These are phyloP conservation scores for Salix brachista DNA, from an alignment of 345 rosid genomes.

Conservation along the genomic window DNA sequence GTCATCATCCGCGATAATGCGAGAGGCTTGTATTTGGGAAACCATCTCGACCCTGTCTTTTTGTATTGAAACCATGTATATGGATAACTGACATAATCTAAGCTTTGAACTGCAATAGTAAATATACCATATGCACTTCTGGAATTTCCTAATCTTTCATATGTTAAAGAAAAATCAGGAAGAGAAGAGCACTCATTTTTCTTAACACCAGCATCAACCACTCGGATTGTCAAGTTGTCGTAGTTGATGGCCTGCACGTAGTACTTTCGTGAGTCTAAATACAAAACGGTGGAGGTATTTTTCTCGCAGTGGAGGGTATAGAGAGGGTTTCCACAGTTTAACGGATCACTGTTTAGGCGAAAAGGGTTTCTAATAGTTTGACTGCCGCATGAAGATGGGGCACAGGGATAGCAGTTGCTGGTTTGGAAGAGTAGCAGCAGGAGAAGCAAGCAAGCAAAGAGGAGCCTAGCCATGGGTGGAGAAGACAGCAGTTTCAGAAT, in stretches of 20 bases:
- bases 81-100: not conserved
- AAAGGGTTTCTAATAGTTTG: slow-evolving; percentile 26
- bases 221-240: slow-evolving; percentile 7
- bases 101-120: fast-evolving
- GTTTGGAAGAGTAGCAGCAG: not conserved
- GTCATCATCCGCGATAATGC: not conserved
- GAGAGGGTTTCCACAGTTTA: too few relatives aligned
- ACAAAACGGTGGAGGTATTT: slow-evolving; percentile 14
- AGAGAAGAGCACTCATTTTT: slow-evolving; percentile 9
- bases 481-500: too few relatives aligned
- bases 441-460: not conserved
- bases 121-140: not conserved
- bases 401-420: not conserved
- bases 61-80: not conserved
- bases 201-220: slow-evolving; percentile 4
- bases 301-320: slow-evolving; percentile 23
- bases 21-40: not conserved
- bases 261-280: slow-evolving; percentile 13
- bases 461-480: not conserved
- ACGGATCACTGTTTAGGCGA: slow-evolving; percentile 21
- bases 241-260: slow-evolving; percentile 14
- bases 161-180: not conserved
- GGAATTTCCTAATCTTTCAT: not conserved
- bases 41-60: not conserved
- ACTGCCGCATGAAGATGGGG: slow-evolving; percentile 32